These are phyloP conservation scores for Geotrichum klebahnii DNA, from an alignment of 1,139 yeast genomes.

Conservation along the genomic window DNA sequence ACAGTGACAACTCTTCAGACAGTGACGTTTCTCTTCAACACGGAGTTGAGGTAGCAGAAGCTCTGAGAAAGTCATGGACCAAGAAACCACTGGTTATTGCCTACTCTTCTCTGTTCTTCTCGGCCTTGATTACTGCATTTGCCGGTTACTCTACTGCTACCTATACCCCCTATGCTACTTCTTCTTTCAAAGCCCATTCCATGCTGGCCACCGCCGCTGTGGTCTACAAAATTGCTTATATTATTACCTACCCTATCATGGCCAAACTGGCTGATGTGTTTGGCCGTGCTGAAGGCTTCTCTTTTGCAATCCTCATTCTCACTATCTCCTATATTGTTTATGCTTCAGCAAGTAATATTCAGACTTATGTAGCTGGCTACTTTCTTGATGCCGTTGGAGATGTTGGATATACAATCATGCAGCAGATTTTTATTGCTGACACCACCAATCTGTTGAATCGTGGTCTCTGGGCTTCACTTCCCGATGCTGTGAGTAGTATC, in stretches of 20 bases:
- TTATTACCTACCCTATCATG: conserved; percentile 42
- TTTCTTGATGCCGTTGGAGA: conserved; percentile 40
- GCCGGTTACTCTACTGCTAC: conserved; percentile 42
- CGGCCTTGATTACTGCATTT: conserved; percentile 42
- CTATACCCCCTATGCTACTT: conserved; percentile 43
- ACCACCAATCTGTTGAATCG: conserved; percentile 42
- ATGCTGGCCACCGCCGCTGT: conserved; percentile 43
- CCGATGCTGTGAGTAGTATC: conserved; percentile 20
- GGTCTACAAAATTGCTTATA: conserved; percentile 42
- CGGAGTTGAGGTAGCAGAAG: conserved; percentile 21
- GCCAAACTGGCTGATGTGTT: conserved; percentile 43
- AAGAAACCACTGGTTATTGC: conserved; percentile 28
- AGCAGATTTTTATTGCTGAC: conserved; percentile 43
- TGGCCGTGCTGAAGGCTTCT: conserved; percentile 44
- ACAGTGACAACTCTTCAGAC: conserved; percentile 4
- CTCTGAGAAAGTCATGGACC: conserved; percentile 27
- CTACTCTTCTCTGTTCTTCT: conserved; percentile 38
- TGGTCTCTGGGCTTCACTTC: conserved; percentile 32
- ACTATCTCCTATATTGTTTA: conserved; percentile 38
- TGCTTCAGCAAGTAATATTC: conserved; percentile 37
- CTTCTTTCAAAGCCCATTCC: conserved; percentile 41
- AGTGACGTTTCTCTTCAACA: conserved; percentile 16
- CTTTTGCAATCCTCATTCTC: conserved; percentile 35
- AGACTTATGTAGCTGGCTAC: conserved; percentile 38
- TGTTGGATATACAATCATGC: conserved; percentile 42